These are phyloP conservation scores for Boletus rufocinnamomeus DNA, from an alignment of 768 basidiomycete genomes.

Conservation along the genomic window DNA sequence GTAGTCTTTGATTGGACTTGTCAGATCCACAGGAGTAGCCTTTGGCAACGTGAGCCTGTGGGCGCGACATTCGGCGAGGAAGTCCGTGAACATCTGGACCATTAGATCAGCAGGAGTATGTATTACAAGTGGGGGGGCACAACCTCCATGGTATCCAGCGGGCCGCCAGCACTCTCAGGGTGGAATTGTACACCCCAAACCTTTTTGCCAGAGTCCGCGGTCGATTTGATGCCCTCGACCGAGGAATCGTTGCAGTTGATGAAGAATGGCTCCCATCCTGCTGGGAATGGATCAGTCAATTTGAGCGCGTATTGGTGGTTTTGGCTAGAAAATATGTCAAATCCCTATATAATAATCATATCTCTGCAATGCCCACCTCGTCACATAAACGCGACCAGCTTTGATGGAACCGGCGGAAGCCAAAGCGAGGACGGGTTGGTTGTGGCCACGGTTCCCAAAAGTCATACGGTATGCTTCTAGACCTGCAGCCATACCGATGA, in stretches of 20 bases:
- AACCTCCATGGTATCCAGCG: constrained; percentile 96
- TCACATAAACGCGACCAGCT: constrained; percentile 96
- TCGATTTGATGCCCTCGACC: constrained; percentile 98
- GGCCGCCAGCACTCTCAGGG: constrained; percentile 98
- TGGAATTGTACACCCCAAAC: constrained; percentile 99
- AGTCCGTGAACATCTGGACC: constrained; percentile 89
- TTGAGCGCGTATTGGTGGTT: constrained; percentile 99
- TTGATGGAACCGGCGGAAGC: constrained; percentile 93
- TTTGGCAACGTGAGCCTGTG: constrained; percentile 43
- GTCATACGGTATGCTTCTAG: constrained; percentile 98
- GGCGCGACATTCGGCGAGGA: constrained; percentile 76
- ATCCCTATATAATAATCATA: neutral
- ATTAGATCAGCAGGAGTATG: constrained; percentile 1
- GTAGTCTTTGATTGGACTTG: constrained; percentile 20
- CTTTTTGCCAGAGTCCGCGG: constrained; percentile 81
- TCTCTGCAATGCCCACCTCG: constrained; percentile 52
- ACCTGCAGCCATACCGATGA: constrained; percentile 97
- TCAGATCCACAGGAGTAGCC: constrained; percentile 18
- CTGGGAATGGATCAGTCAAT: constrained; percentile 92
- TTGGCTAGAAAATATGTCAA: constrained; percentile 53
- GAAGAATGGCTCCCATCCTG: constrained; percentile 98
- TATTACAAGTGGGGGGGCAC: constrained; percentile 19
- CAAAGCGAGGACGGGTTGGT: constrained; percentile 95
- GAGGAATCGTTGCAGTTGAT: constrained; percentile 99
- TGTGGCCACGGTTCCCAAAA: constrained; percentile 99